Conservation (phyloP, 768 basidiomycete genomes). For the Dacryopinax spathularia region DNA sequence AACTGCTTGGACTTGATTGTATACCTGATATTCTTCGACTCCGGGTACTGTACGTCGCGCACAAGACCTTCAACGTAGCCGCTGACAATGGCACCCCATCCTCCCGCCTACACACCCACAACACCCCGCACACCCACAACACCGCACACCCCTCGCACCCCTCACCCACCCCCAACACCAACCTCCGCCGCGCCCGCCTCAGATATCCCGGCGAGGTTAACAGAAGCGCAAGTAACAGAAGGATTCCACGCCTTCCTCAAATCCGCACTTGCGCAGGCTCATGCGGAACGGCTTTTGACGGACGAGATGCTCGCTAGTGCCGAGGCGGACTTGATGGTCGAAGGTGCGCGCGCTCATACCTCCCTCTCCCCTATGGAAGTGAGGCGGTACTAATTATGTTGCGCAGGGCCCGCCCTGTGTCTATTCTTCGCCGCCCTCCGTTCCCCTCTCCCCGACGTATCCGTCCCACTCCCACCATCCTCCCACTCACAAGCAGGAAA, state of each 20-base stretch:
- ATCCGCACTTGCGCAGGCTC: slow-evolving; percentile 59
- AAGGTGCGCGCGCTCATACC: slow-evolving; percentile 34
- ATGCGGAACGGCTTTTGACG: slow-evolving; percentile 58
- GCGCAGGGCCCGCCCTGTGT: slow-evolving; percentile 59
- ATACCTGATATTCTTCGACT: no score
- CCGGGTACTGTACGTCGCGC: no score
- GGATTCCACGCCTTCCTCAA: slow-evolving; percentile 66
- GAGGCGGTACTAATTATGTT: no score
- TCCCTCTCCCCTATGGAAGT: not conserved
- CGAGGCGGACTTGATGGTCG: slow-evolving; percentile 74
- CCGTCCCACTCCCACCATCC: slow-evolving; percentile 58
- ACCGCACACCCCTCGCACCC: not conserved
- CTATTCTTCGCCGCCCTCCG: slow-evolving; percentile 74
- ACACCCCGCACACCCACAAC: no score
- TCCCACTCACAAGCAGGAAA: slow-evolving; percentile 11
- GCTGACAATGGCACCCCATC: no score
- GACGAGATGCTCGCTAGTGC: slow-evolving; percentile 60
- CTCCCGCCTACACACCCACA: no score
- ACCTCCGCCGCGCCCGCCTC: not conserved
- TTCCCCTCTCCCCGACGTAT: slow-evolving; percentile 59
- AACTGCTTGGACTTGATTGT: no score
- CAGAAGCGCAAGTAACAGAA: not conserved
- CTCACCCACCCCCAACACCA: not conserved
- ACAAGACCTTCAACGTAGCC: no score
- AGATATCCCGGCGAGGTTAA: not conserved